Evolutionary conservation across 1,284 basidiomycete genomes (phyloP), one percentile per base, ranked within the genome.

Genomic region (Flammula alnicola): DNA sequence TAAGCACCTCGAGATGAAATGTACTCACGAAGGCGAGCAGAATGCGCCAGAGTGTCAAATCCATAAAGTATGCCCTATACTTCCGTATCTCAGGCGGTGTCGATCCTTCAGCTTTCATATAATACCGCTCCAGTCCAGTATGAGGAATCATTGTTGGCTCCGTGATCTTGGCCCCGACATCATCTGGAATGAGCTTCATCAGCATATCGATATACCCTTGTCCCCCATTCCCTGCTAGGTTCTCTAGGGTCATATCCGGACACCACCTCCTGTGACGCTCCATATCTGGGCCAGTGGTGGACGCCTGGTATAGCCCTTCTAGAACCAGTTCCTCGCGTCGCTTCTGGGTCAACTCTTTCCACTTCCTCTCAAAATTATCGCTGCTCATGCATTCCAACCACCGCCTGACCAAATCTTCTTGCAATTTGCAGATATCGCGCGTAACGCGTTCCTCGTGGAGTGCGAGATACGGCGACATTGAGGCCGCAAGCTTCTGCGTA

Each of bases 61-160:
- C 16, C n/a, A 44, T 44, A 20, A 44, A 44, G 16, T 33, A 44
- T n/a, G 42, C 20, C 29, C 42, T 30, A 32, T 32, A 32, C 20
- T 30, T 23, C 9, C 4, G 9, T 30, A 20, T 32, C 2, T 44
- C 6, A 8, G 16, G 42, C 1, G 8, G 30, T 7, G 16, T 35
- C 3, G 7, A 16, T 23, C 31, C 42, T 22, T 20, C 3, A 2
- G 29, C 20, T 5, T 22, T 23, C 20, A 44, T n/a, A n/a, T n/a
- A n/a, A n/a, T n/a, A n/a, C 3, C 23, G 8, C 5, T 32, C 16
- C 10, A 22, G 16, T 25, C 8, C 42, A 11, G 19, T n/a, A 22
- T 23, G 31, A 22, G 16, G 16, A 33, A 33, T 35, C 20, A 44
- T n/a, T 6, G 30, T 33, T 30, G 42, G 42, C 9, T 44, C 31